Evolutionary conservation across 176 grass and related monocot genomes (phyloP), one percentile per base, ranked within the genome.

Genomic region (Oryza australiensis): DNA sequence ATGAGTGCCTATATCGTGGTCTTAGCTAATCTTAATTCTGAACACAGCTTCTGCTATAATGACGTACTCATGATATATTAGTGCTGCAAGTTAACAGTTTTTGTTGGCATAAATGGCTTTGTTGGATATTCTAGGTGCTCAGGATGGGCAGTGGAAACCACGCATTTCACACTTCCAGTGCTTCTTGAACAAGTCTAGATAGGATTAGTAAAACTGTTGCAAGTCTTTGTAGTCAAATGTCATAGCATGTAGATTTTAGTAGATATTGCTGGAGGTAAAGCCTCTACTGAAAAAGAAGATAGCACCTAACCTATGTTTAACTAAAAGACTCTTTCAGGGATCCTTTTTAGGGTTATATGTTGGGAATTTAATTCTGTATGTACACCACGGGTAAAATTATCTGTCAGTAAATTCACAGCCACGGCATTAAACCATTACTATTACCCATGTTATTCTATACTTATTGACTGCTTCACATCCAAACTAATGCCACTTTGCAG

Each of bases 401-500:
- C 27, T 74, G 26, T 80, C 57, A 77, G 14, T 37, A 20, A 28
- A 68, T 72, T 42, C n/a, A 70, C 38, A 34, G 37, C 66, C 64
- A 37, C 46, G 15, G 14, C 46, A 49, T 49, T 18, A 5, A 43
- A 49, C 43, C 13, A 49, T 16, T 4, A 49, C 18, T 49, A 16
- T n/a, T n/a, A n/a, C n/a, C n/a, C 13, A 64, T 65, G 30, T 0
- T 12, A 20, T 51, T 64, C 43, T 82, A 26, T 49, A 55, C 59
- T 22, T 78, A 5, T 79, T 48, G 24, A 30, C 42, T 64, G 73
- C 4, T 73, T 49, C 33, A 53, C 48, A 80, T 80, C 5, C 46
- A 81, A 30, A 48, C 62, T 33, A 38, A 71, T 77, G 9, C 42
- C 66, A 85, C 45, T 48, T 55, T 83, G 71, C 71, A 97, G 94